A percentile compares a stretch with the other conserved stretches of the same genome.
phyloP scores from a whole-genome alignment of 2,329 filamentous ascomycete species.

The Alternaria novae-zelandiae region DNA sequence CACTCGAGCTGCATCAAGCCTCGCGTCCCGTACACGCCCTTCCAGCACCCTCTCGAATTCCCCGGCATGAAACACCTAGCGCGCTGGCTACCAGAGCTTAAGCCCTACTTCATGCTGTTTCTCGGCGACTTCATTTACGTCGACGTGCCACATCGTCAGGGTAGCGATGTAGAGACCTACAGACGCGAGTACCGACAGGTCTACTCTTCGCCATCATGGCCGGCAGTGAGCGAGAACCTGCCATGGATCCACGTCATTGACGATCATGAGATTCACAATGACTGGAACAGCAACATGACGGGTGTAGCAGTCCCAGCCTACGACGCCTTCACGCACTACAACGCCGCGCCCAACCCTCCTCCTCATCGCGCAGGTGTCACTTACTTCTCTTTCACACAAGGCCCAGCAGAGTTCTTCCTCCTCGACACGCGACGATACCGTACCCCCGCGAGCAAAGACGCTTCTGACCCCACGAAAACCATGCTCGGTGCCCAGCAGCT shows the following conservation, averaged over 20 bases:
- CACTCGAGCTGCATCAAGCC: conserved; percentile 93
- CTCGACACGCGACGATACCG: conserved; percentile 90
- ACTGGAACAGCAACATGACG: conserved; percentile 84
- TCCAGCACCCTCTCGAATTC: conserved; percentile 83
- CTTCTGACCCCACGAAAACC: conserved; percentile 72
- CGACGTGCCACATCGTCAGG: conserved; percentile 84
- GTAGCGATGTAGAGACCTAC: conserved; percentile 75
- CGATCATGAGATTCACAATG: conserved; percentile 95
- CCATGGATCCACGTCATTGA: conserved; percentile 98
- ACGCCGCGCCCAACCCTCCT: conserved; percentile 84
- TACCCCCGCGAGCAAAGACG: conserved; percentile 68
- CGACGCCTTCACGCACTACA: conserved; percentile 87
- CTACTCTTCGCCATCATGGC: conserved; percentile 96
- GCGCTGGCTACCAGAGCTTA: conserved; percentile 71
- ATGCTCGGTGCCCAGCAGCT: conserved; percentile 87
- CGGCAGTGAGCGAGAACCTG: conserved; percentile 73
- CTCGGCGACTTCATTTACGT: conserved; percentile 89
- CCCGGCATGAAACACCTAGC: conserved; percentile 81
- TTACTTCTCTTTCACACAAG: conserved; percentile 89
- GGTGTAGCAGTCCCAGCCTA: conserved; percentile 80
- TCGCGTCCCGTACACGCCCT: conserved; percentile 84
- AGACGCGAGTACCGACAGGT: conserved; percentile 91
- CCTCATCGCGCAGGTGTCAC: conserved; percentile 68
- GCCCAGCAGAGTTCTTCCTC: conserved; percentile 93
- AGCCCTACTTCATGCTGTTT: conserved; percentile 75